Base-by-base conservation (phyloP, 192 early-diverging fungal genomes). In the Paraglomus brasilianum region DNA sequence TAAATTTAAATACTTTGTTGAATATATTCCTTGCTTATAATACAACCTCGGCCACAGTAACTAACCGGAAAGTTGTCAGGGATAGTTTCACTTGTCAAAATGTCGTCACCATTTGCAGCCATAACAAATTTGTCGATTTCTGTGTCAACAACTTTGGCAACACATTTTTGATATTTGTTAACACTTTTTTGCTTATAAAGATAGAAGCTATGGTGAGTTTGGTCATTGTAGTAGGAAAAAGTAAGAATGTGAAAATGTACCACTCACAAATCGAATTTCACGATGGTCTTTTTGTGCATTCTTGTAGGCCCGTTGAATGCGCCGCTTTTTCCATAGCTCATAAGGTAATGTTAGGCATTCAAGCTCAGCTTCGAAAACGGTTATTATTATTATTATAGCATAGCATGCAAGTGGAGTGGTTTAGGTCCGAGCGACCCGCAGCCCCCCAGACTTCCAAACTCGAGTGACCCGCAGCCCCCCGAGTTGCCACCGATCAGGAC, bases 391-490 rank as follows among this genome's bases (percentile, higher is more conserved):
- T n/a, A n/a, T n/a, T n/a, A n/a, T n/a, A n/a, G n/a, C n/a, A 30
- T 46, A 46, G 56, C 15, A 66, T 62, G 56, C 57, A 36, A 71
- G 57, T 71, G 14, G 58, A 52, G 69, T 17, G 47, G 58, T 22
- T 71, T 22, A 48, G 58, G 57, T 71, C 58, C 42, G 57, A 61
- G 69, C 39, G 45, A 47, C 57, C 69, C 24, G 8, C 69, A 71
- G 69, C 36, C 69, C 69, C 44, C 47, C 48, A 71, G 69, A 71
- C 69, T 61, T 71, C 48, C 69, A 71, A 71, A 71, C 57, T 62
- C 58, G 57, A 71, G 43, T 30, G 24, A 71, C 58, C 46, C 24
- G 9, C 69, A 71, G 58, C 44, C 58, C 43, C 57, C 69, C 59
- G 61, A 47, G 59, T 71, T 71, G 57, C 57, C 51, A 71, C 57